Percentiles rank a stretch among this genome's conserved stretches.
Evolutionary conservation across 768 basidiomycete species (phyloP).

Genomic region (Suillus subalutaceus): DNA sequence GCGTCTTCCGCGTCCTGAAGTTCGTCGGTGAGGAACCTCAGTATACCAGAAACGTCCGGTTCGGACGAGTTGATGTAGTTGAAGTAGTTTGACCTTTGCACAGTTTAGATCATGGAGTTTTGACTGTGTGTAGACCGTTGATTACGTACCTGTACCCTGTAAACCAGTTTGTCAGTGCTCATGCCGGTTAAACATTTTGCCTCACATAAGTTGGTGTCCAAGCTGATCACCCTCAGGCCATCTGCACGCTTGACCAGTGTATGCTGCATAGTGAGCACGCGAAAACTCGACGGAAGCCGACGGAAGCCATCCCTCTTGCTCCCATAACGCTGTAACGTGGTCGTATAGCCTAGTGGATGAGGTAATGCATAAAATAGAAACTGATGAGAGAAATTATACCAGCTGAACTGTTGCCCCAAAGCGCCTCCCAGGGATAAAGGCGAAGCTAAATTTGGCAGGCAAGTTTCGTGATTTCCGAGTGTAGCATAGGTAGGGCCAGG

Average conservation of each 20-base stretch:
- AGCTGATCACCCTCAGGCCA: conserved; percentile 69
- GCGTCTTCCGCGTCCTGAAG: conserved; percentile 78
- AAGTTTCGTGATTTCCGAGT: conserved; percentile 78
- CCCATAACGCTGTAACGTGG: conserved; percentile 71
- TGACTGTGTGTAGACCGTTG: neutral
- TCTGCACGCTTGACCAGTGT: conserved; percentile 68
- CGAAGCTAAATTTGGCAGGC: conserved; percentile 59
- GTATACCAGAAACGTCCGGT: conserved; percentile 74
- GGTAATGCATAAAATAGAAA: neutral
- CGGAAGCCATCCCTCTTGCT: conserved; percentile 71
- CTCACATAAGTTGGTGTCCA: conserved; percentile 80
- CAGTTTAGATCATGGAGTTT: conserved; percentile 13
- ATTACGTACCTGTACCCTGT: conserved; percentile 35
- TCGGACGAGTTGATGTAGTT: conserved; percentile 76
- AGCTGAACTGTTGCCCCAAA: conserved; percentile 60
- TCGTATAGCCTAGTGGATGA: conserved; percentile 65
- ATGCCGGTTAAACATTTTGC: conserved; percentile 11
- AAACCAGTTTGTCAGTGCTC: conserved; percentile 4
- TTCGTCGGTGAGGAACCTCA: conserved; percentile 77
- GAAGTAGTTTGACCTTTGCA: conserved; percentile 63
- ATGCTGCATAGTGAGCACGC: conserved; percentile 70
- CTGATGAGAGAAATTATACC: neutral
- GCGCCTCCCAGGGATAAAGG: conserved; percentile 56
- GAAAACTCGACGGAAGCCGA: conserved; percentile 57
- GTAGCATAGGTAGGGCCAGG: conserved; percentile 76